A percentile compares a stretch with the other conserved stretches of the same genome.
phyloP scores from a whole-genome alignment of 2,329 filamentous ascomycete species.

The Pseudocercospora crystallina region DNA sequence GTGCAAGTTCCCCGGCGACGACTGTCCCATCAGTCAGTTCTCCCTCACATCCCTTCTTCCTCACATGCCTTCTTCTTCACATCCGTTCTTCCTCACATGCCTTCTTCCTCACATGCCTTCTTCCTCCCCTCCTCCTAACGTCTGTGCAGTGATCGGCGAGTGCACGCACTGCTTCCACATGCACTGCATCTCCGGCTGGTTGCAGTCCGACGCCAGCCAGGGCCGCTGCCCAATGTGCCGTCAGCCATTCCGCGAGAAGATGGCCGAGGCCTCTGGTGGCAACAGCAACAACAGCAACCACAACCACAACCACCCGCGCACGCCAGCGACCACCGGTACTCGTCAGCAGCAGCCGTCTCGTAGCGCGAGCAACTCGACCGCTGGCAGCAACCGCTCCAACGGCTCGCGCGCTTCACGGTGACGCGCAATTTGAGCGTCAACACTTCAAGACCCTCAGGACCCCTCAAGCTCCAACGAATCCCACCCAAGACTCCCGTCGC shows the following conservation, averaged over 20 bases:
- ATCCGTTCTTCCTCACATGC: no score
- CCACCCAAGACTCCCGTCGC: no score
- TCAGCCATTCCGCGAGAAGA: conserved; percentile 57
- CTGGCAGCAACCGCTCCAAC: background rate
- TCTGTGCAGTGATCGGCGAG: conserved; percentile 76
- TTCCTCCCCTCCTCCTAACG: conserved; percentile 7
- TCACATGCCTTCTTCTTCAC: no score
- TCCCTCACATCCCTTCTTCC: no score
- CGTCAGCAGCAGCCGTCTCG: background rate
- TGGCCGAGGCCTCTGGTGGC: conserved; percentile 20
- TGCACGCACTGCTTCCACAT: conserved; percentile 98
- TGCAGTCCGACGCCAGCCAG: conserved; percentile 88
- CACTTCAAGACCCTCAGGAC: no score
- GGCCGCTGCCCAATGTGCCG: conserved; percentile 98
- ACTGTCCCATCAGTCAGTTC: conserved; percentile 80
- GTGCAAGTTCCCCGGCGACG: conserved; percentile 96
- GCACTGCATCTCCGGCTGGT: conserved; percentile 96
- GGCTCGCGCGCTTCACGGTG: background rate
- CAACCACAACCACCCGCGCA: conserved; percentile 9
- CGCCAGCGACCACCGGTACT: conserved; percentile 4
- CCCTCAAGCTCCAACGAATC: no score
- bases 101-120: no score
- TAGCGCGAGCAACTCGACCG: background rate
- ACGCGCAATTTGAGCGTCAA: no score
- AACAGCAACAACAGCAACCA: conserved; percentile 1